Evolutionary conservation across 805 yeast species (phyloP), one percentile per base, ranked within the genome.

Genomic region (Diddensiella transvaalensis): DNA sequence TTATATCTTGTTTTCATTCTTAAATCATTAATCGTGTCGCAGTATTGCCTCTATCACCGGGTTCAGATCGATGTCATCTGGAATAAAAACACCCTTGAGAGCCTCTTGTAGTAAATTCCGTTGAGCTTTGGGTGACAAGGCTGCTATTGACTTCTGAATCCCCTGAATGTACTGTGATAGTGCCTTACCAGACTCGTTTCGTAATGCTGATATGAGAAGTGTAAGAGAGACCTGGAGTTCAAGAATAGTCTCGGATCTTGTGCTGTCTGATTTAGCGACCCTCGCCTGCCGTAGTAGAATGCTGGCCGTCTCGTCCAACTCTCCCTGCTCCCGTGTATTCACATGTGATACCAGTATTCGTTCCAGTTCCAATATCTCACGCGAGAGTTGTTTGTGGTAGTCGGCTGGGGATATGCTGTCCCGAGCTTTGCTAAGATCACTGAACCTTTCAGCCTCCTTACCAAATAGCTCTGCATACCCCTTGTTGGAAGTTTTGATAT

Each of bases 111-210:
- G 22, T 8, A 56, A 49, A 40, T 47, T 24, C 30, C 51, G 38
- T 35, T 35, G 15, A 17, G 21, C 48, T 30, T 50, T 52, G 33
- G 40, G 33, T 6, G 24, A 8, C 40, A 50, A 18, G 40, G 30
- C 11, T 21, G 44, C 46, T n/a, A 59, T 36, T 17, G 57, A 43
- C 19, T 44, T 38, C 18, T 48, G 47, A 40, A 54, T 52, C 2
- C 52, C 50, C 42, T 58, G 50, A 13, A 58, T 49, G 43, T 64
- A 65, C 13, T 59, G 56, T 15, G 56, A 54, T 11, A 56, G 53
- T 1, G 56, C 50, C 4, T 49, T 19, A 18, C 55, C 59, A 17
- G 50, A 43, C 15, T 59, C 44, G 45, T 47, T 43, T 19, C 53
- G 49, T 21, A 56, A 44, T 1, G 57, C 60, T 5, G 59, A 41